Evolutionary conservation across 495 filamentous ascomycete species (phyloP).

Genomic region (Penicilliopsis zonata): DNA sequence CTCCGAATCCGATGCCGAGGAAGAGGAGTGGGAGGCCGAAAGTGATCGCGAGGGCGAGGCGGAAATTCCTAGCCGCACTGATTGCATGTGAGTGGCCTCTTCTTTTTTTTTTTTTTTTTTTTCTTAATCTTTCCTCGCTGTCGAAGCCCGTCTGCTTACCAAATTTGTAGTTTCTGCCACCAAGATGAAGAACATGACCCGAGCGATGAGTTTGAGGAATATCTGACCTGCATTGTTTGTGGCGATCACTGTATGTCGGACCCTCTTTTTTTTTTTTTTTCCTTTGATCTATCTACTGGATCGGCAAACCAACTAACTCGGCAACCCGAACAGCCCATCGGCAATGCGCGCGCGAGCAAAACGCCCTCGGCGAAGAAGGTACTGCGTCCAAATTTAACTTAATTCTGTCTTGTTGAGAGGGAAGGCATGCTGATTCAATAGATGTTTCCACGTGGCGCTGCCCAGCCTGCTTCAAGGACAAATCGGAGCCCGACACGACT

Average conservation of each 20-base stretch:
- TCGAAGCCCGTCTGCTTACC: constrained; percentile 8
- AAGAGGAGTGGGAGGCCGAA: constrained; percentile 53
- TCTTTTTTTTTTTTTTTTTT: background rate
- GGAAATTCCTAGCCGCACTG: constrained; percentile 46
- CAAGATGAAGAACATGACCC: constrained; percentile 81
- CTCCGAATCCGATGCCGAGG: constrained; percentile 54
- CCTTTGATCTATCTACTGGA: too few species aligned
- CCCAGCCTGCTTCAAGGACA: constrained; percentile 59
- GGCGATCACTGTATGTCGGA: constrained; percentile 73
- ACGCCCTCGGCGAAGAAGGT: constrained; percentile 62
- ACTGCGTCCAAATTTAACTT: constrained; percentile 6
- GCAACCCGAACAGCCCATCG: constrained; percentile 54
- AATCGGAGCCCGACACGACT: constrained; percentile 36
- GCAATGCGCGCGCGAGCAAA: constrained; percentile 79
- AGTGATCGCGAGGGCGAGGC: constrained; percentile 55
- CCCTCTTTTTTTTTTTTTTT: constrained; percentile 14
- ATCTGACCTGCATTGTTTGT: constrained; percentile 68
- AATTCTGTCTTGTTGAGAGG: background rate
- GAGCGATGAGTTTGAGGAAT: constrained; percentile 76
- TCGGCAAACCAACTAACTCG: too few species aligned
- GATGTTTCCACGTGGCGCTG: constrained; percentile 63
- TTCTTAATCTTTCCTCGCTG: constrained; percentile 4
- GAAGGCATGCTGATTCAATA: constrained; percentile 16
- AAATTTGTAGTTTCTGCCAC: constrained; percentile 52
- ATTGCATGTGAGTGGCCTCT: constrained; percentile 50